Evolutionary conservation across 2,329 filamentous ascomycete species (phyloP), one percentile per base, ranked within the genome.

Genomic region (Aspergillus aculeatus): DNA sequence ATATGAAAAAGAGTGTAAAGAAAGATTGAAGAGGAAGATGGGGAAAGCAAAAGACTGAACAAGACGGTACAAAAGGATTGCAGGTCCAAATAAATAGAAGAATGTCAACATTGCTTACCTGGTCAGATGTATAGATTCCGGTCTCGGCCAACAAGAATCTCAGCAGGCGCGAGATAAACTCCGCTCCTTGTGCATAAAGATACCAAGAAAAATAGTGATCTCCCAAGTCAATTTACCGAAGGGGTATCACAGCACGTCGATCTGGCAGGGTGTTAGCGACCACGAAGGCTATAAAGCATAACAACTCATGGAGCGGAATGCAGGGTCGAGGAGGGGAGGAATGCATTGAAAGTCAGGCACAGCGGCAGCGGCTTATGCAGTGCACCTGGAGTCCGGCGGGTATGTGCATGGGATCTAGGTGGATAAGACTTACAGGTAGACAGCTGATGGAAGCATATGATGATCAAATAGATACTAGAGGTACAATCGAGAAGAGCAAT

Each of bases 231-330:
- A 62, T 53, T 38, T 44, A 52, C 49, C 35, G 41, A 56, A 21
- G 16, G 44, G 29, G 62, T 61, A 62, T 58, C 32, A 65, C 62
- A 47, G 58, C 58, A 62, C 62, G 64, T 49, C 23, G 62, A 66
- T 64, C 65, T 67, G 50, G 29, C 38, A 41, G 35, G 50, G 51
- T 7, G 53, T 66, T 47, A 66, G 58, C 57, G 23, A 23, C 21
- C 24, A 23, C 41, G 26, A 50, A 47, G 53, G 47, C 56, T 60
- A 49, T 57, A 29, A 47, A 63, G 38, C 47, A 62, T 57, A 57
- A 62, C 61, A 62, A 61, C 53, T 62, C 21, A 38, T 35, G 49
- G 44, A 10, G 56, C 53, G 31, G 50, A 68, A 68, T 68, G 66
- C 56, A 67, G 62, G 62, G 50, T 62, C 44, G 55, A 55, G 50